Percentiles rank a stretch among this genome's conserved stretches.
These are phyloP conservation scores for Aeschynomene evenia DNA, from an alignment of 306 rosid genomes.

Conservation along the genomic window DNA sequence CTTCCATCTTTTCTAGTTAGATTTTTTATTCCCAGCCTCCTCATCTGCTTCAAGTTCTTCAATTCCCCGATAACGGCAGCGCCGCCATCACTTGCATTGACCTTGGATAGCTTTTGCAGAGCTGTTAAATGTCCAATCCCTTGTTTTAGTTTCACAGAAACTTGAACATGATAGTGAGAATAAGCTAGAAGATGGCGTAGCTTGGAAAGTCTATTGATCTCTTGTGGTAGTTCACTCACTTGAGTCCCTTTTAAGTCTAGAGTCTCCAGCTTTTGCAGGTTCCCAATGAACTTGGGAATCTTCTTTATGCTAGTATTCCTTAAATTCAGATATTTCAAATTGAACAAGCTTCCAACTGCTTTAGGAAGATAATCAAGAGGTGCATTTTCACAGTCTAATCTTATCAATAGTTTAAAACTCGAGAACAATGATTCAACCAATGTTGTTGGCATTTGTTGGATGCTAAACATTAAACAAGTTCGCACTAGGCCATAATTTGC, in stretches of 20 bases:
- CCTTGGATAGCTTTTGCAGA: not conserved
- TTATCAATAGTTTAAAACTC: conserved; percentile 5
- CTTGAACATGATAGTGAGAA: not conserved
- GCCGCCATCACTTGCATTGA: not conserved
- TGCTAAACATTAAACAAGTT: not conserved
- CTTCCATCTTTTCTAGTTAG: not conserved
- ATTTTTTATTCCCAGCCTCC: not conserved
- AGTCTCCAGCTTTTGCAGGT: not conserved
- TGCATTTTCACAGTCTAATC: conserved; percentile 10
- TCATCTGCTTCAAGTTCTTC: not conserved
- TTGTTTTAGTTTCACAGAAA: not conserved
- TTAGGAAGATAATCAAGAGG: not conserved
- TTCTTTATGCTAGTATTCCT: not conserved
- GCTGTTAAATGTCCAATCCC: conserved; percentile 2
- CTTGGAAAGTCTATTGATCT: not conserved
- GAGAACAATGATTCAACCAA: not conserved
- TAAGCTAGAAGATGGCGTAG: not conserved
- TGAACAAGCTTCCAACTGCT: not conserved
- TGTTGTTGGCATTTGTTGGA: not conserved
- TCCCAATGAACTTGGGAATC: conserved; percentile 10
- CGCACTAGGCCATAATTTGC: not conserved
- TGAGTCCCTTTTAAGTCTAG: not conserved
- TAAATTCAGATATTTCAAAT: not conserved
- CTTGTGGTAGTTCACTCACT: not conserved
- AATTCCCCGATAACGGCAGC: not conserved